Base-by-base conservation (phyloP, 805 yeast species). In the Maudiozyma turicensis region DNA sequence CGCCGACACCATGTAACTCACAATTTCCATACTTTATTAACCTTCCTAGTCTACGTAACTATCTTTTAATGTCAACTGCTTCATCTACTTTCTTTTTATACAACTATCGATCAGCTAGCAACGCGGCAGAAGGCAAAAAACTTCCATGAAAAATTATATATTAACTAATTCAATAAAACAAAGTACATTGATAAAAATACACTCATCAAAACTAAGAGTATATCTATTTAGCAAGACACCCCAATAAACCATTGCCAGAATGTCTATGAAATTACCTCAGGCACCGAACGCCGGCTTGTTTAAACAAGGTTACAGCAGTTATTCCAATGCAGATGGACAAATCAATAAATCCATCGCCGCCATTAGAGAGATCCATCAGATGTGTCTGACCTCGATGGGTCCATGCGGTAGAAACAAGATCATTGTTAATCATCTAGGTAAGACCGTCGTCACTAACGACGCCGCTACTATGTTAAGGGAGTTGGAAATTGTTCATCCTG, bases 401-500 rank as follows among this genome's bases (percentile, higher is more conserved):
- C 99, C 99, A 52, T 86, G 95, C 69, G 99, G 99, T 47, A 79
- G 96, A 63, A 93, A 90, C 69, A 93, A 93, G 76, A 88, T 93
- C 66, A 84, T 93, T 58, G 96, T 93, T 49, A 91, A 91, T 70
- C 79, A 86, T 59, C 70, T 86, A 56, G 89, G 88, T 51, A 88
- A 84, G 64, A 84, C 87, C 28, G 87, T 89, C 65, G 80, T 93
- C 53, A 93, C 98, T 41, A 87, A 87, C 58, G 99, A 93, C 66
- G 97, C 98, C n/a, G 96, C 97, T 38, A 93, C 99, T 7, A 93
- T 93, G 83, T 74, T 93, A 52, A 80, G 84, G 56, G 98, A 93
- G 67, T 73, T 91, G 49, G 97, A 91, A 54, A 88, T 91, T 56
- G 89, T 93, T 44, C 98, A 91, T 66, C 99, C 99, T 6, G 98